A percentile compares a stretch with the other conserved stretches of the same genome.
phyloP scores from a whole-genome alignment of 75 land plant species.

The Cryptomeria japonica region DNA sequence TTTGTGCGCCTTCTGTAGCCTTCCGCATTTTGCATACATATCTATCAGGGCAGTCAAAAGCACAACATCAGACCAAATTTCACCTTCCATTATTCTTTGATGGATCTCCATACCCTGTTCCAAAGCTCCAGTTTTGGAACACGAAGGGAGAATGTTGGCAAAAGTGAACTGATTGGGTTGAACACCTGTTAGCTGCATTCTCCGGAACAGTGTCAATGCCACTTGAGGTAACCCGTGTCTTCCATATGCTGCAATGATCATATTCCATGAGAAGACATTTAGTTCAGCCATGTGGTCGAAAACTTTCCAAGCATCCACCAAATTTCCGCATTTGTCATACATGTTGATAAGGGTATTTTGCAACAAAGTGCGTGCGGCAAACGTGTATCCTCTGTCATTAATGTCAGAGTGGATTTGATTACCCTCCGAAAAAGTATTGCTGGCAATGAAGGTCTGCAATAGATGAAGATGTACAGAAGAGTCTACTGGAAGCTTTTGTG shows the following conservation, averaged over 20 bases:
- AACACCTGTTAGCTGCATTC: slow-evolving; percentile 1
- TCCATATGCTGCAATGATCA: slow-evolving; percentile 7
- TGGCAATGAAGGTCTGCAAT: not conserved
- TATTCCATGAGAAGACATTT: slow-evolving; percentile 13
- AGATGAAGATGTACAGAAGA: not conserved
- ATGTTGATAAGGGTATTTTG: not conserved
- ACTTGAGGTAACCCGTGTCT: not conserved
- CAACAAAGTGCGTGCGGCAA: not conserved
- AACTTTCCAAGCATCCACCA: not conserved
- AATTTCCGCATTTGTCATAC: not conserved
- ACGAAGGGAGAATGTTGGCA: slow-evolving; percentile 8
- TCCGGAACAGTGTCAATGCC: not conserved
- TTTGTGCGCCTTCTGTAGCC: slow-evolving; percentile 29
- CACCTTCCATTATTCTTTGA: not conserved
- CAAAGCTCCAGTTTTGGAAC: not conserved
- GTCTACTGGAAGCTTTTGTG: not conserved
- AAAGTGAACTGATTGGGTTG: slow-evolving; percentile 2
- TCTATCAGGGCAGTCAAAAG: slow-evolving; percentile 25
- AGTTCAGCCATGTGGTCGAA: not conserved
- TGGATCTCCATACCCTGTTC: slow-evolving; percentile 4
- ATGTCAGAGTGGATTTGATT: not conserved
- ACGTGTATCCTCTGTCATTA: not conserved
- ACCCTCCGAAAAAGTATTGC: not conserved
- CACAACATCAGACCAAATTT: not conserved
- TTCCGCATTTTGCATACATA: slow-evolving; percentile 75